These are phyloP conservation scores for Stachybotrys echinatus DNA, from an alignment of 2,329 filamentous ascomycete genomes.

Conservation along the genomic window DNA sequence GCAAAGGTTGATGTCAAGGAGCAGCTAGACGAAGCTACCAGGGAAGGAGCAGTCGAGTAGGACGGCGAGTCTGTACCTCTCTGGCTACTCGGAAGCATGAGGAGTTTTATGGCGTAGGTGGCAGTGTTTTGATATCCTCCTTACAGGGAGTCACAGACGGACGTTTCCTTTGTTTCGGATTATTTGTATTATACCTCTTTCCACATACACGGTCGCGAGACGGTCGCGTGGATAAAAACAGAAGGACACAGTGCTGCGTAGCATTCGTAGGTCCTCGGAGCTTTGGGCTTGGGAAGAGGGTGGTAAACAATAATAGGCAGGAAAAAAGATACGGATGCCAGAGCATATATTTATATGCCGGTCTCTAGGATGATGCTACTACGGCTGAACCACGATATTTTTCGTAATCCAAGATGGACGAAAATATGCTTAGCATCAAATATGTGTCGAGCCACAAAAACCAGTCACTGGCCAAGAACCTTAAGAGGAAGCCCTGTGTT, in stretches of 20 bases:
- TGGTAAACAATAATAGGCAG: too few relatives aligned
- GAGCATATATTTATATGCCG: too few relatives aligned
- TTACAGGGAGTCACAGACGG: background rate
- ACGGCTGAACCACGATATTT: too few relatives aligned
- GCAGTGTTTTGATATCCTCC: background rate
- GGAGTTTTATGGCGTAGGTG: background rate
- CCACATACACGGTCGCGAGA: background rate
- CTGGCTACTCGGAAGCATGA: background rate
- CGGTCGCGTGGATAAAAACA: background rate
- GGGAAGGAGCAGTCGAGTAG: conserved; percentile 5
- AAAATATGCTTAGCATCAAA: too few relatives aligned
- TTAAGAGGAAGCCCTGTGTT: background rate
- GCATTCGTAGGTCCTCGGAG: too few relatives aligned
- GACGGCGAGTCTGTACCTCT: background rate
- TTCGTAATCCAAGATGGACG: too few relatives aligned
- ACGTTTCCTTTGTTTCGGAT: background rate
- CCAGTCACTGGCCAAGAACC: too few relatives aligned
- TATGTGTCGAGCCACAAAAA: too few relatives aligned
- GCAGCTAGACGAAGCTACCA: conserved; percentile 24
- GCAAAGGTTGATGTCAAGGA: conserved; percentile 28
- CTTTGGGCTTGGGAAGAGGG: too few relatives aligned
- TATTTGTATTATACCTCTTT: background rate
- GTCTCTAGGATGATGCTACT: too few relatives aligned
- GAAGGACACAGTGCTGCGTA: background rate
- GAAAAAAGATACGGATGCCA: too few relatives aligned